Evolutionary conservation across 225 moss, liverwort and hornwort species (phyloP).

Genomic region (Physcomitrium patens): DNA sequence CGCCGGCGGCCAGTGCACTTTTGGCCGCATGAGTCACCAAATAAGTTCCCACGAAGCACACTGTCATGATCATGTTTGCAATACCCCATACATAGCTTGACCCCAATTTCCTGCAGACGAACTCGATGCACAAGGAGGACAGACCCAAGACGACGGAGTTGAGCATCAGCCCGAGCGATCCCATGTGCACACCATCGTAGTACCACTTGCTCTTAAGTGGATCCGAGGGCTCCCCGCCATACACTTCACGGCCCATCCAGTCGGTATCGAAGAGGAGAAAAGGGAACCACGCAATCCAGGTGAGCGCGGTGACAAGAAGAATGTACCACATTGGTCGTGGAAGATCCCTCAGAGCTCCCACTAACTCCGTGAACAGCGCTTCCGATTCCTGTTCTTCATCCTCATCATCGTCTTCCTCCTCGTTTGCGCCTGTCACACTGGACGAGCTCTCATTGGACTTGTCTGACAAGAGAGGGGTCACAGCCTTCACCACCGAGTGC

Average conservation of each 20-base stretch:
- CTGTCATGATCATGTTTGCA: constrained; percentile 68
- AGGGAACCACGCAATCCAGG: constrained; percentile 97
- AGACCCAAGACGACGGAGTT: constrained; percentile 82
- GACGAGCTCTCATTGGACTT: constrained; percentile 22
- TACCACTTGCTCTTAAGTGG: constrained; percentile 36
- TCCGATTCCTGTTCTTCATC: constrained; percentile 70
- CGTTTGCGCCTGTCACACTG: constrained; percentile 47
- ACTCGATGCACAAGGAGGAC: constrained; percentile 73
- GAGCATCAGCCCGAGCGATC: constrained; percentile 70
- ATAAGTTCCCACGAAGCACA: constrained; percentile 68
- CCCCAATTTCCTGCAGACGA: constrained; percentile 64
- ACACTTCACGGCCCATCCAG: constrained; percentile 99
- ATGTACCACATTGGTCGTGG: constrained; percentile 89
- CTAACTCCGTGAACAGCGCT: constrained; percentile 77
- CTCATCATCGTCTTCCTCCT: constrained; percentile 71
- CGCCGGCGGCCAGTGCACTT: constrained; percentile 21
- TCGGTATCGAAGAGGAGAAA: constrained; percentile 95
- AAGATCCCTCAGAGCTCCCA: constrained; percentile 69
- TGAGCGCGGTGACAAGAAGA: constrained; percentile 75
- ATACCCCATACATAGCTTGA: constrained; percentile 86
- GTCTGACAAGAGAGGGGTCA: constrained; percentile 61
- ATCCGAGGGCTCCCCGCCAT: constrained; percentile 55
- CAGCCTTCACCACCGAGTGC: constrained; percentile 35
- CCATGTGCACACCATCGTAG: constrained; percentile 83
- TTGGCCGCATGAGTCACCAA: constrained; percentile 60